Percentiles rank a stretch among this genome's conserved stretches.
Conservation (phyloP, 805 yeast species). For the Komagataella ulmi region DNA sequence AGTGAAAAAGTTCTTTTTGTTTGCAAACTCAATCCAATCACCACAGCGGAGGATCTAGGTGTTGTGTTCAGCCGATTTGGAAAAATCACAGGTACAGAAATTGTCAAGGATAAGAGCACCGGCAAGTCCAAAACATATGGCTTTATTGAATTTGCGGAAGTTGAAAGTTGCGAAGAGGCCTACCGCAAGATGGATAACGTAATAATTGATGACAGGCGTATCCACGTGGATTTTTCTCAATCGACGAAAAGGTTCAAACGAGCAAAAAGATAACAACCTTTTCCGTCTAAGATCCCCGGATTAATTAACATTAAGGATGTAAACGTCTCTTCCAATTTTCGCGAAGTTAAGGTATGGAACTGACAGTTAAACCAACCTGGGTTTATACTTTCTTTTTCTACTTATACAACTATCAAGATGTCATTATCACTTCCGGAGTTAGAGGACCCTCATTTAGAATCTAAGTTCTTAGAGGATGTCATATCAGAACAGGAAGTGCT, state of each 20-base stretch:
- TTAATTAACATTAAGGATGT: background rate
- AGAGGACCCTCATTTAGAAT: background rate
- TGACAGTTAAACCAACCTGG: background rate
- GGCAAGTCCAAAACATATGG: conserved; percentile 46
- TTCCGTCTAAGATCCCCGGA: background rate
- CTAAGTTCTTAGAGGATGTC: background rate
- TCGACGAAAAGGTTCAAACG: conserved; percentile 18
- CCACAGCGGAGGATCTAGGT: conserved; percentile 41
- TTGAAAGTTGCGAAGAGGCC: conserved; percentile 44
- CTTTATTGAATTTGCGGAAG: conserved; percentile 40
- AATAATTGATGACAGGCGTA: conserved; percentile 47
- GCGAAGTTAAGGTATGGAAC: background rate
- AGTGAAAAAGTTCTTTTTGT: conserved; percentile 49
- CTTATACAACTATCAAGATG: background rate
- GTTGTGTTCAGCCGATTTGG: conserved; percentile 55
- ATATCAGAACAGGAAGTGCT: background rate
- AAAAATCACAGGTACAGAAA: conserved; percentile 31
- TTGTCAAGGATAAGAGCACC: conserved; percentile 32
- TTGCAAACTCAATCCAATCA: conserved; percentile 50
- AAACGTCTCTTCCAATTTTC: background rate
- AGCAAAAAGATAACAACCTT: background rate
- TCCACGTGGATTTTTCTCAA: conserved; percentile 60
- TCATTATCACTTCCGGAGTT: background rate
- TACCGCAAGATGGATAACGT: conserved; percentile 49
- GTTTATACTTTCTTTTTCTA: background rate